Base-by-base conservation (phyloP, 345 rosid genomes). In the Sapria himalayana region DNA sequence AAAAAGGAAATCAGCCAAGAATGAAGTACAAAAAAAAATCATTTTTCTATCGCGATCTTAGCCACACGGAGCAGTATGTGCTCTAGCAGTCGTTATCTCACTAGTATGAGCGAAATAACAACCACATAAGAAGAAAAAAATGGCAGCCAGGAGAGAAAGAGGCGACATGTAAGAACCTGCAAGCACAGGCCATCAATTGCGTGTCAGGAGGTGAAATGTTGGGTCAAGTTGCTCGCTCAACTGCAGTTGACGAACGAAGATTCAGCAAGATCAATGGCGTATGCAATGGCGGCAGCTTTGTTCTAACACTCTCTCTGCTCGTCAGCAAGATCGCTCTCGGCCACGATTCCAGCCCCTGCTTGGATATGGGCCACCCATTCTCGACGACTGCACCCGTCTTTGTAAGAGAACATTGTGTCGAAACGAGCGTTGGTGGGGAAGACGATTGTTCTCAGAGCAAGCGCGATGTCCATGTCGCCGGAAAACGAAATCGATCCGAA, bases 181-280 rank as follows among this genome's bases (percentile, higher is more conserved):
- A n/a, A n/a, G n/a, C n/a, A n/a, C n/a, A n/a, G n/a, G n/a, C n/a
- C n/a, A n/a, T n/a, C n/a, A n/a, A n/a, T n/a, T n/a, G n/a, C n/a
- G n/a, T n/a, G n/a, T n/a, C n/a, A n/a, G n/a, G n/a, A n/a, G n/a
- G n/a, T n/a, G n/a, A n/a, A n/a, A n/a, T n/a, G n/a, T n/a, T n/a
- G n/a, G n/a, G n/a, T n/a, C n/a, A n/a, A n/a, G n/a, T n/a, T n/a
- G n/a, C n/a, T n/a, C n/a, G n/a, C n/a, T n/a, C n/a, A n/a, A n/a
- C n/a, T n/a, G n/a, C n/a, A n/a, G n/a, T 59, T 65, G 7, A 81
- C 59, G 56, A 89, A 89, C 15, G 93, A 71, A 6, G 94, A 74
- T 57, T 89, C 94, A 0, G 98, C 94, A 11, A 89, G 82, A 62
- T 89, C 98, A 8, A 82, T 78, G 50, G 93, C 94, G 22, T 93